Conservation (phyloP, 768 basidiomycete species). For the Mycena haematopus region DNA sequence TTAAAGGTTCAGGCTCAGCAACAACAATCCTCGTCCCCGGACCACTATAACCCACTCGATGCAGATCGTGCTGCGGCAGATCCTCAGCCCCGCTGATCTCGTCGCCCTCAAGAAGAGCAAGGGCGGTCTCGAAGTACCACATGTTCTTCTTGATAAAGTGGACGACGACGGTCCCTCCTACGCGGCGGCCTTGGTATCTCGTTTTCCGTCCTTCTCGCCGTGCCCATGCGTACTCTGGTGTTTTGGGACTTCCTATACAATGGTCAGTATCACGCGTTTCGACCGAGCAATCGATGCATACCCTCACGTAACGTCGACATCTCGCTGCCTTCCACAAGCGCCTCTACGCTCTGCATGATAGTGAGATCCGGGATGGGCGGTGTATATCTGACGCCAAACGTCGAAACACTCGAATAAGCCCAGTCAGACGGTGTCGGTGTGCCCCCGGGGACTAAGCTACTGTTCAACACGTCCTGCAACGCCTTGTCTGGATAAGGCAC, state of each 20-base stretch:
- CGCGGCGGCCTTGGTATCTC: slow-evolving; percentile 69
- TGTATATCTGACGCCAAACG: slow-evolving; percentile 78
- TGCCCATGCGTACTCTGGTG: slow-evolving; percentile 70
- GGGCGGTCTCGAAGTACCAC: slow-evolving; percentile 95
- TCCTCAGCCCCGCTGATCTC: slow-evolving; percentile 66
- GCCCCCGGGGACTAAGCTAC: slow-evolving; percentile 36
- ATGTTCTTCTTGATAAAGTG: slow-evolving; percentile 97
- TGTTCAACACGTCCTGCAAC: slow-evolving; percentile 42
- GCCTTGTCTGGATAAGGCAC: slow-evolving; percentile 56
- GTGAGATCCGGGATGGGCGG: slow-evolving; percentile 73
- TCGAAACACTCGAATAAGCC: slow-evolving; percentile 86
- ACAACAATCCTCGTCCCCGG: slow-evolving; percentile 6
- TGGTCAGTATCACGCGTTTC: slow-evolving; percentile 6
- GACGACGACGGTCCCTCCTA: slow-evolving; percentile 94
- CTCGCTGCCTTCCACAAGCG: slow-evolving; percentile 89
- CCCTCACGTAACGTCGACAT: slow-evolving; percentile 79
- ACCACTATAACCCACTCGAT: slow-evolving; percentile 18
- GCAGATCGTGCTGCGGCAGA: slow-evolving; percentile 36
- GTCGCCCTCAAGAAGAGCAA: slow-evolving; percentile 84
- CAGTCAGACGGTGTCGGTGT: slow-evolving; percentile 62
- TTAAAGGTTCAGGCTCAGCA: not conserved
- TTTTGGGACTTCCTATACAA: slow-evolving; percentile 59
- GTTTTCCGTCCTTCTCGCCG: slow-evolving; percentile 72
- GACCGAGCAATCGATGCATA: slow-evolving; percentile 31
- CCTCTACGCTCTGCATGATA: slow-evolving; percentile 79